These are phyloP conservation scores for Lichtheimia ramosa DNA, from an alignment of 371 early-diverging fungal genomes.

Conservation along the genomic window DNA sequence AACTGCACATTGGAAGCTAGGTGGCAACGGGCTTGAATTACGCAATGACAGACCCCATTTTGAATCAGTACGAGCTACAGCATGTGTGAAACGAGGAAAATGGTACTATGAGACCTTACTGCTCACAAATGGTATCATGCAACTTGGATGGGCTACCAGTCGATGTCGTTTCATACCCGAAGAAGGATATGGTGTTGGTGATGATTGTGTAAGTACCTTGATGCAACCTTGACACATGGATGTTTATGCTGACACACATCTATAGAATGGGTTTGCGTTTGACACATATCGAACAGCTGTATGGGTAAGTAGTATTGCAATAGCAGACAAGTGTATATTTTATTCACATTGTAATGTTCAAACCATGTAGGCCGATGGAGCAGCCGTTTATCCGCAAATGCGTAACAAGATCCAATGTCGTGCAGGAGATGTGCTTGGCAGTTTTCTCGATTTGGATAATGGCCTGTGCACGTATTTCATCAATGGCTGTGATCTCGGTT, in stretches of 20 bases:
- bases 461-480: constrained; percentile 47
- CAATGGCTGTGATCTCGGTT: constrained; percentile 39
- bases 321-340: neutral
- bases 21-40: constrained; percentile 41
- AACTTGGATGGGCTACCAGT: constrained; percentile 65
- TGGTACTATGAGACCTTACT: constrained; percentile 66
- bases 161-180: constrained; percentile 64
- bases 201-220: constrained; percentile 50
- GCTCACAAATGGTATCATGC: constrained; percentile 63
- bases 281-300: constrained; percentile 62
- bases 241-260: neutral
- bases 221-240: no score
- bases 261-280: constrained; percentile 61
- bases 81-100: constrained; percentile 47
- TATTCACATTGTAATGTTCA: no score
- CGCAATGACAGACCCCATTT: constrained; percentile 50
- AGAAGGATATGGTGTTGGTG: constrained; percentile 65
- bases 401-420: constrained; percentile 30
- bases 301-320: constrained; percentile 34
- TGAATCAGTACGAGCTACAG: constrained; percentile 48
- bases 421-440: constrained; percentile 49
- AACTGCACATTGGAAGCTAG: constrained; percentile 44
- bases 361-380: constrained; percentile 30
- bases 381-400: constrained; percentile 40
- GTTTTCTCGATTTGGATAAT: constrained; percentile 45